These are phyloP conservation scores for Candida saitoana DNA, from an alignment of 805 yeast species.

Conservation along the genomic window DNA sequence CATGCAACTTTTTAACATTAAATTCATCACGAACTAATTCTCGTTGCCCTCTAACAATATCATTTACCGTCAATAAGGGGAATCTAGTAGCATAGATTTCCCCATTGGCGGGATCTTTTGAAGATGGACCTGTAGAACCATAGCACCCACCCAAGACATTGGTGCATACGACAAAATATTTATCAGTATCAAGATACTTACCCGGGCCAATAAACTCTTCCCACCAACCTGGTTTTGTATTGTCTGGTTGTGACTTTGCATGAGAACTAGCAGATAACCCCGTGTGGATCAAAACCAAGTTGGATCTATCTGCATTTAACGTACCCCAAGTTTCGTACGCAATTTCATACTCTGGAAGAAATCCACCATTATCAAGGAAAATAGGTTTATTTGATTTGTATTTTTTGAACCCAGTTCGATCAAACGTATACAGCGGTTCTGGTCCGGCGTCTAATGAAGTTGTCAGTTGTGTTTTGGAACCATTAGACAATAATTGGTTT, in stretches of 20 bases:
- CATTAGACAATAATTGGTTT: constrained; percentile 30
- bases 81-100: constrained; percentile 78
- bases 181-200: constrained; percentile 71
- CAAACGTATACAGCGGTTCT: constrained; percentile 77
- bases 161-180: constrained; percentile 80
- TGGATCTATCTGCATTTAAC: constrained; percentile 57
- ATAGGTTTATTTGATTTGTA: constrained; percentile 56
- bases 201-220: constrained; percentile 89
- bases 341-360: constrained; percentile 66
- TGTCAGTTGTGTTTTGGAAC: constrained; percentile 9
- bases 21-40: constrained; percentile 60
- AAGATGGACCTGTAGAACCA: constrained; percentile 91
- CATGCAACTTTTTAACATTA: constrained; percentile 61
- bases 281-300: constrained; percentile 79
- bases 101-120: constrained; percentile 64
- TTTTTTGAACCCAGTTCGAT: constrained; percentile 61
- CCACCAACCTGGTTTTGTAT: constrained; percentile 89
- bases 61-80: constrained; percentile 80
- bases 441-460: constrained; percentile 63
- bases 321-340: constrained; percentile 94
- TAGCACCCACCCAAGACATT: constrained; percentile 93
- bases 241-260: constrained; percentile 74
- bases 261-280: constrained; percentile 93
- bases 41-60: constrained; percentile 88
- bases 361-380: constrained; percentile 78